Evolutionary conservation across 306 rosid species (phyloP), one percentile per base, ranked within the genome.

Genomic region (Biancaea sappan): DNA sequence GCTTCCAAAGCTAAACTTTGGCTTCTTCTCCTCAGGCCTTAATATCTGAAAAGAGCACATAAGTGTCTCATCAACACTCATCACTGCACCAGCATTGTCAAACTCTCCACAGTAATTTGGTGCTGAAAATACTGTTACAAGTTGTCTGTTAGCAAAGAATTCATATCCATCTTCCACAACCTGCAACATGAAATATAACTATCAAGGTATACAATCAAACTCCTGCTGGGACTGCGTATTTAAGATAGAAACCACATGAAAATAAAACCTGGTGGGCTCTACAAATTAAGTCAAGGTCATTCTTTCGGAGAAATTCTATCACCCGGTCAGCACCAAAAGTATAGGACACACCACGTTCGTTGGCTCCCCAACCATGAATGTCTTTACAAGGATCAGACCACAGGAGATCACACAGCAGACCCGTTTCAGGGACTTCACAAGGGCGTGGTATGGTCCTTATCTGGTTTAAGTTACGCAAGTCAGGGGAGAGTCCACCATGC

Each of bases 81-180:
- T 94, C 91, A 94, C 88, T 58, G 94, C 94, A 74, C 96, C 96
- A 8, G 91, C 97, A 75, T 94, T 94, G 80, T 91, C 92, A 76
- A 91, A 94, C 78, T 91, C 97, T 15, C 96, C 97, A 77, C 98
- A 94, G 72, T 91, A 94, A 72, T 94, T 94, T 16, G 97, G 98
- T 1, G 98, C 98, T 0, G 97, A 91, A 75, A 94, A 94, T 40
- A 91, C 75, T 13, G 98, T 94, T 2, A 94, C 96, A 13, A 94
- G 94, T 74, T 83, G 81, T 72, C 90, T 84, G 37, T 88, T 73
- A 22, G 92, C 94, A 58, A 94, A 94, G 87, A 91, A 94, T 77
- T 94, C 96, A 74, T 94, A 94, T 58, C 98, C 97, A 51, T 94
- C 97, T 84, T 91, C 92, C 71, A 91, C 92, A 41, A 91, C 98